These are phyloP conservation scores for Chaetomium sp. DNA, from an alignment of 2,329 filamentous ascomycete genomes.

Conservation along the genomic window DNA sequence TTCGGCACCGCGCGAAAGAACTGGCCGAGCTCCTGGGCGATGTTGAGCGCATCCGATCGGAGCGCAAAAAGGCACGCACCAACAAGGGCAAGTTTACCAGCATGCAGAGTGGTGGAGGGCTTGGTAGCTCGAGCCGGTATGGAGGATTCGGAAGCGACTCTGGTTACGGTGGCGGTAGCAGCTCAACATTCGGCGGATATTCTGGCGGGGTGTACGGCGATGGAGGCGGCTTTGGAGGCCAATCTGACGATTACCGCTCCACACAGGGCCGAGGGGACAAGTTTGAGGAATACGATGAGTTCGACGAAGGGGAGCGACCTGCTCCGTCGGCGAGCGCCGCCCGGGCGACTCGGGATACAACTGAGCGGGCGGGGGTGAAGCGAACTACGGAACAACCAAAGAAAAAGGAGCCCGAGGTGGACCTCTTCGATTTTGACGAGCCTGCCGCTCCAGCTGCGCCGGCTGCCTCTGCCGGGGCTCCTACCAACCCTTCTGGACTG, in stretches of 20 bases:
- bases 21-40: conserved; percentile 90
- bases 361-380: conserved; percentile 53
- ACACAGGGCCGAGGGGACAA: conserved; percentile 65
- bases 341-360: conserved; percentile 52
- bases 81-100: conserved; percentile 96
- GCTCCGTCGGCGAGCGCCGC: conserved; percentile 49
- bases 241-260: conserved; percentile 71
- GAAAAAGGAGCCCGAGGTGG: conserved; percentile 84
- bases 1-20: conserved; percentile 95
- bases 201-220: conserved; percentile 87
- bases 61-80: conserved; percentile 84
- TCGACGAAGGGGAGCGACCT: conserved; percentile 70
- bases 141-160: conserved; percentile 92
- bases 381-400: conserved; percentile 69
- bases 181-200: conserved; percentile 56
- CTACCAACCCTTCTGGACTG: conserved; percentile 51
- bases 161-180: conserved; percentile 35
- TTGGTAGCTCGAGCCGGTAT: conserved; percentile 66
- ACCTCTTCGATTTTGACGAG: conserved; percentile 92
- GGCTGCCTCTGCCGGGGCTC: conserved; percentile 42
- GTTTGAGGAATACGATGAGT: conserved; percentile 98
- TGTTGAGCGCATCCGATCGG: conserved; percentile 79
- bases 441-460: conserved; percentile 53
- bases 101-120: conserved; percentile 76
- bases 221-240: conserved; percentile 87